A percentile compares a stretch with the other conserved stretches of the same genome.
Evolutionary conservation across 169 alveolate genomes (phyloP).

Genomic region (Plasmodium malariae): DNA sequence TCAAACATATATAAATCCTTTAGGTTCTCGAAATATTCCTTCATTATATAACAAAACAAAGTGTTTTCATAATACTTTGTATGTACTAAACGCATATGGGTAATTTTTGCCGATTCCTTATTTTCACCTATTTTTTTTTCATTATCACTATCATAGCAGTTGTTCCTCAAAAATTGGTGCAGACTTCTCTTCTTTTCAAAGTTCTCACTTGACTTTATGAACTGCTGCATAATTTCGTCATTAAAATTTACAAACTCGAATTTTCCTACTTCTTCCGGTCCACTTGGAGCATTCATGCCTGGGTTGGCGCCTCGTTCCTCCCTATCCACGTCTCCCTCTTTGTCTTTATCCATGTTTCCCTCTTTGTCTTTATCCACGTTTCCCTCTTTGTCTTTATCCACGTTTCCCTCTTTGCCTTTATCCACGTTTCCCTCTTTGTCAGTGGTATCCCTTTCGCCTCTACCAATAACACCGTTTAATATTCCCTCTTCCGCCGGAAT

Average conservation of each 20-base stretch:
- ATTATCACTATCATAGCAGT: not conserved
- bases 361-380: not conserved
- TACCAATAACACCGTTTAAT: too few relatives aligned
- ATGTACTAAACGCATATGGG: not conserved
- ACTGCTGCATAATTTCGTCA: slow-evolving; percentile 3
- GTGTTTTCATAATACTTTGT: slow-evolving; percentile 11
- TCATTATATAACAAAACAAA: slow-evolving; percentile 9
- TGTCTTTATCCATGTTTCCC: not conserved
- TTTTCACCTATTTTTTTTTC: not conserved
- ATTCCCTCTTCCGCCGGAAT: too few relatives aligned
- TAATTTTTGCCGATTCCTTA: slow-evolving; percentile 1
- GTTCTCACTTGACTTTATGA: not conserved
- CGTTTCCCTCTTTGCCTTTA: too few relatives aligned
- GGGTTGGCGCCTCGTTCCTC: not conserved
- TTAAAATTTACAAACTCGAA: slow-evolving; percentile 10
- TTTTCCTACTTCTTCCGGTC: not conserved
- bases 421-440: too few relatives aligned
- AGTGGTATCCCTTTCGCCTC: too few relatives aligned
- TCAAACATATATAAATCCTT: not conserved
- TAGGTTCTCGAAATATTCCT: not conserved
- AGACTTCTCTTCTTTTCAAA: not conserved
- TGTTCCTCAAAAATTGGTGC: not conserved
- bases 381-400: too few relatives aligned
- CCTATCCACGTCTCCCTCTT: not conserved
- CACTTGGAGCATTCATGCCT: not conserved